Base-by-base conservation (phyloP, 805 yeast species). In the Blastobotrys terrestris region DNA sequence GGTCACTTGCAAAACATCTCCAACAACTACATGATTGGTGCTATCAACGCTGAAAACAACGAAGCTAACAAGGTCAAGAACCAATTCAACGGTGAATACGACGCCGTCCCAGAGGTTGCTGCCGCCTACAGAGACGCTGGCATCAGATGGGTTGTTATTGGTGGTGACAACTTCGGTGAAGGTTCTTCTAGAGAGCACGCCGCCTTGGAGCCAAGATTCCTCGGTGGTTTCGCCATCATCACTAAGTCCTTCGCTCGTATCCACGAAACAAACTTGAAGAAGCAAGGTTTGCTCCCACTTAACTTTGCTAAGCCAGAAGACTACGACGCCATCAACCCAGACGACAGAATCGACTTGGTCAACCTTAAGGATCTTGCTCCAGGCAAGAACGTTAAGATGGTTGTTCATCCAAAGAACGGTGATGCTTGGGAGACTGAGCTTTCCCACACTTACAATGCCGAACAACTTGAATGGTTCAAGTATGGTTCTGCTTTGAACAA, bases 141-240 rank as follows among this genome's bases (percentile, higher is more conserved):
- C 65, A 77, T 85, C 69, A 84, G 79, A 68, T 92, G 98, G 98
- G 97, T 91, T 76, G 98, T 92, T 62, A 81, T 92, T 69, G 99
- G 97, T 76, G 98, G 89, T 70, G 97, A 92, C 77, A 92, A 92
- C 80, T 88, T 91, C 68, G 99, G 99, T 81, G 99, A 92, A 80
- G 99, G 99, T 79, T 91, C 97, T 59, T 92, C 98, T 66, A 89
- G 99, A 82, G 99, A 92, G 79, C 99, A 92, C 74, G 99, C 98
- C 71, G 99, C 99, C 65, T 83, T 92, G 72, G 97, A 91, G 82
- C 99, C 99, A 79, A 87, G 99, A 80, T 94, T 77, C 91, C 81
- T 92, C 71, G 97, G 97, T 81, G 98, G 95, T 67, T 89, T 87
- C 71, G 97, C 97, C 65, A 92, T 92, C 76, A 87, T 92, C 70